Evolutionary conservation across 495 filamentous ascomycete species (phyloP).

Genomic region (Collariella sp.): DNA sequence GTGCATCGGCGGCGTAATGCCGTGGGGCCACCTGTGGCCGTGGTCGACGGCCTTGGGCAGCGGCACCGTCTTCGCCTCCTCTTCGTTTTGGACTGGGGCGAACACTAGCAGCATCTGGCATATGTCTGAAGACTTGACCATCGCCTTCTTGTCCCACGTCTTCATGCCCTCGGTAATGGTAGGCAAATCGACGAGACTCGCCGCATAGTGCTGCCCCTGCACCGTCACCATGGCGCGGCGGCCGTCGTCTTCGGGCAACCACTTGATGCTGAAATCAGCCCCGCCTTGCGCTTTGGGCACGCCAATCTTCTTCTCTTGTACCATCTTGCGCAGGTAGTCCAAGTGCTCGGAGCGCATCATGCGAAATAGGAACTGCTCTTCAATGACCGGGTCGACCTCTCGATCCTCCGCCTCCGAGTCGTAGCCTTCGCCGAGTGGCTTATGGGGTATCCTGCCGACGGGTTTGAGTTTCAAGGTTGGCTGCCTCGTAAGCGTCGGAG

Average conservation of each 20-base stretch:
- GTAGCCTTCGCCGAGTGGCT: conserved; percentile 76
- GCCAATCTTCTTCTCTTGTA: conserved; percentile 68
- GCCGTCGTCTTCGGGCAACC: conserved; percentile 58
- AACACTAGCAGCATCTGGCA: conserved; percentile 90
- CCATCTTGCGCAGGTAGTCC: conserved; percentile 64
- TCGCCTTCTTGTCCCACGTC: conserved; percentile 82
- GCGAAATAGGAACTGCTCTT: conserved; percentile 80
- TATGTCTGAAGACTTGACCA: conserved; percentile 90
- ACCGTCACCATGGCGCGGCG: conserved; percentile 66
- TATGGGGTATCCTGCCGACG: conserved; percentile 48
- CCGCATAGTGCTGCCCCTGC: conserved; percentile 64
- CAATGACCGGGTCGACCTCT: conserved; percentile 76
- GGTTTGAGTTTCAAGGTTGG: conserved; percentile 32
- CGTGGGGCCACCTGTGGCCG: conserved; percentile 79
- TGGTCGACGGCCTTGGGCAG: conserved; percentile 57
- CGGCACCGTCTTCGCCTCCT: conserved; percentile 57
- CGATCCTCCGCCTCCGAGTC: conserved; percentile 93
- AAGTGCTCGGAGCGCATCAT: conserved; percentile 80
- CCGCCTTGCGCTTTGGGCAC: conserved; percentile 49
- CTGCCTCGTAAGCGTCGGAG: conserved; percentile 25
- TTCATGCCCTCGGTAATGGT: conserved; percentile 94
- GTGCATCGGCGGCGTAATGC: conserved; percentile 84
- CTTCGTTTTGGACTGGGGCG: conserved; percentile 58
- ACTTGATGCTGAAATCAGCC: conserved; percentile 67
- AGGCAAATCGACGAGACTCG: conserved; percentile 76